Conservation (phyloP, 306 rosid species). For the Lathyrus oleraceus region DNA sequence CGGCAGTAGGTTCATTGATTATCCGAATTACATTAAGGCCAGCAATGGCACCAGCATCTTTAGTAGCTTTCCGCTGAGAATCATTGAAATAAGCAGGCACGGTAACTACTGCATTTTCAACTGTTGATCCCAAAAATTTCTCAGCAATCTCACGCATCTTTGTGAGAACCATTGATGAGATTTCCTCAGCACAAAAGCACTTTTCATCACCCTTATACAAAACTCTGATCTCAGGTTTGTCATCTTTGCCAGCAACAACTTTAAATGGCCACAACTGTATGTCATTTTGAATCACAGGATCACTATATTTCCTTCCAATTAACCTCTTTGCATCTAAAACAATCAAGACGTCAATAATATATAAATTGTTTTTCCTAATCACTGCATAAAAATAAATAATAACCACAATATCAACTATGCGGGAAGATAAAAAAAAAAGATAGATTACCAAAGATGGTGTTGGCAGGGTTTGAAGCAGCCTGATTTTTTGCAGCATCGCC, state of each 20-base stretch:
- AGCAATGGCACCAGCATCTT: constrained; percentile 36
- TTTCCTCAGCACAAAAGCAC: constrained; percentile 47
- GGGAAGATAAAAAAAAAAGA: not conserved
- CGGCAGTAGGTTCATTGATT: constrained; percentile 51
- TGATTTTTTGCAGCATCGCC: not conserved
- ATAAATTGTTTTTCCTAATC: not conserved
- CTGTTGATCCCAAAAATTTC: not conserved
- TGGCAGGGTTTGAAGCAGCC: not conserved
- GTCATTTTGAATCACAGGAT: not conserved
- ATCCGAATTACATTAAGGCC: constrained; percentile 44
- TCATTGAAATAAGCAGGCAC: constrained; percentile 65
- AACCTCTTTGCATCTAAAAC: not conserved
- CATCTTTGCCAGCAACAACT: not conserved
- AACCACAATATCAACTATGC: not conserved
- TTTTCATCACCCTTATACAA: constrained; percentile 46
- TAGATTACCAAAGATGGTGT: not conserved
- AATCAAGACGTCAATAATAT: not conserved
- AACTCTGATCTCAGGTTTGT: constrained; percentile 53
- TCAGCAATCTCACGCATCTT: constrained; percentile 62
- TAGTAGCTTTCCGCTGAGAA: constrained; percentile 43
- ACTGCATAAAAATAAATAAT: not conserved
- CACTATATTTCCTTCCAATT: constrained; percentile 1
- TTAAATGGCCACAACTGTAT: not conserved
- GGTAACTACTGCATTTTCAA: constrained; percentile 51
- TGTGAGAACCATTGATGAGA: constrained; percentile 56